These are phyloP conservation scores for Pythium inflatum DNA, from an alignment of 352 stramenopile genomes.

Conservation along the genomic window DNA sequence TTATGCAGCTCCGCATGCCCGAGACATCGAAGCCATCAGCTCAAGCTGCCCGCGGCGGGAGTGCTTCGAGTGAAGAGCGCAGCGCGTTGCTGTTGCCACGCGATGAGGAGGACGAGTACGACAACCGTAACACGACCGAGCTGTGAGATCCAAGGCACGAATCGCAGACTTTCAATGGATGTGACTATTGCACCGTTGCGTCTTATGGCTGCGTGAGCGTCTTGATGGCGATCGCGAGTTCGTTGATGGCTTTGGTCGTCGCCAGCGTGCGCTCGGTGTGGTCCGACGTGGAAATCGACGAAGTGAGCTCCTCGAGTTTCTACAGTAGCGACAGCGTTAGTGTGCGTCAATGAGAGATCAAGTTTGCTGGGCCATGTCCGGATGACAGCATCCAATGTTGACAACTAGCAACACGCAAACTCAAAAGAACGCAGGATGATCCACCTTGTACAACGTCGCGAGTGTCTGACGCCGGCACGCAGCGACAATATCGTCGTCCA, in stretches of 20 bases:
- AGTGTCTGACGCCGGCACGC: conserved; percentile 62
- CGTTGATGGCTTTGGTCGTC: conserved; percentile 64
- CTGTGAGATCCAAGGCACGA: conserved; percentile 17
- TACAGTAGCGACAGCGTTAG: too few species aligned
- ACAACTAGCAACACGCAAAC: conserved; percentile 17
- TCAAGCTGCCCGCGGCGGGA: neutral
- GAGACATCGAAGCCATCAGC: conserved; percentile 58
- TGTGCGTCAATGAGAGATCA: too few species aligned
- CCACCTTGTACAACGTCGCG: conserved; percentile 70
- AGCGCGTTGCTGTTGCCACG: conserved; percentile 48
- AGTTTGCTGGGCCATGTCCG: conserved; percentile 15
- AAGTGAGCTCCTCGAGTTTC: conserved; percentile 75
- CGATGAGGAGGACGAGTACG: conserved; percentile 40
- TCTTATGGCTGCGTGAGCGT: conserved; percentile 31
- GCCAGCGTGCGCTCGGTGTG: conserved; percentile 62
- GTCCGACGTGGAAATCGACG: conserved; percentile 57
- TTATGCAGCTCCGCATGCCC: conserved; percentile 56
- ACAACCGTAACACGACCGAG: conserved; percentile 56
- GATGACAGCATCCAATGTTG: conserved; percentile 24
- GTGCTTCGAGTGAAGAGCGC: conserved; percentile 37
- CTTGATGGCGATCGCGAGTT: conserved; percentile 66
- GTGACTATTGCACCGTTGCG: neutral
- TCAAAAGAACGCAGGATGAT: conserved; percentile 44
- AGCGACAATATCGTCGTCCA: conserved; percentile 48
- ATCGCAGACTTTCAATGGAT: neutral